phyloP scores from a whole-genome alignment of 495 filamentous ascomycete genomes.

The Aspergillus nanangensis region DNA sequence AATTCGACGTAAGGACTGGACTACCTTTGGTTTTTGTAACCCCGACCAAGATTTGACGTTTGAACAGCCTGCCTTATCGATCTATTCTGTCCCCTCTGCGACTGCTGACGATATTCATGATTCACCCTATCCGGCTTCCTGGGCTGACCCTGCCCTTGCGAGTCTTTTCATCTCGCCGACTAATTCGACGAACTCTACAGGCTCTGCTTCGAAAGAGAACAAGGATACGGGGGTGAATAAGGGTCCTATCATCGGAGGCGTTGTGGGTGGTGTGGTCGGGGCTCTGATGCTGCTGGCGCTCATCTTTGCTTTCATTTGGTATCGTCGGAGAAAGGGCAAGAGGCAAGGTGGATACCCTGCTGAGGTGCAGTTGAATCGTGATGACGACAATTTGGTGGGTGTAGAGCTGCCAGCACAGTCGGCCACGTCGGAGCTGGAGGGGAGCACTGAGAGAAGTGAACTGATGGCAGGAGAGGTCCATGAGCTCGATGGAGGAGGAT shows the following conservation, averaged over 20 bases:
- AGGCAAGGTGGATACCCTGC: not conserved
- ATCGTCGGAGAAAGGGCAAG: not conserved
- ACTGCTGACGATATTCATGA: conserved; percentile 6
- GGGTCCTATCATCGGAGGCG: conserved; percentile 4
- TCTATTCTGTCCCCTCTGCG: conserved; percentile 7
- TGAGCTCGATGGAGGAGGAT: too few relatives aligned
- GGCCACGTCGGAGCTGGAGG: not conserved
- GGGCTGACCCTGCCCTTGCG: conserved; percentile 1
- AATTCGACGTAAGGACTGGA: conserved; percentile 12
- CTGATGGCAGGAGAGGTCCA: not conserved
- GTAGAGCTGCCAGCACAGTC: not conserved
- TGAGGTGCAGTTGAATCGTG: not conserved
- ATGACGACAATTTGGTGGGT: not conserved
- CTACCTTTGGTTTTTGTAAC: too few relatives aligned
- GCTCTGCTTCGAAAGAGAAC: not conserved
- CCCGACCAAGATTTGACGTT: too few relatives aligned
- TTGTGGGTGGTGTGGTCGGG: conserved; percentile 5
- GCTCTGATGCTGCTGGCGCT: not conserved
- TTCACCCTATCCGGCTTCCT: conserved; percentile 9
- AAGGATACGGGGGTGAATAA: not conserved
- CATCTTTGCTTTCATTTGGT: not conserved
- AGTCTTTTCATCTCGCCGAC: not conserved
- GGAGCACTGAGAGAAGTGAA: not conserved
- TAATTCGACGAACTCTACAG: not conserved
- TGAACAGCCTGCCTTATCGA: not conserved